Conservation (phyloP, 768 basidiomycete species). For the Cystobasidium tubakii region DNA sequence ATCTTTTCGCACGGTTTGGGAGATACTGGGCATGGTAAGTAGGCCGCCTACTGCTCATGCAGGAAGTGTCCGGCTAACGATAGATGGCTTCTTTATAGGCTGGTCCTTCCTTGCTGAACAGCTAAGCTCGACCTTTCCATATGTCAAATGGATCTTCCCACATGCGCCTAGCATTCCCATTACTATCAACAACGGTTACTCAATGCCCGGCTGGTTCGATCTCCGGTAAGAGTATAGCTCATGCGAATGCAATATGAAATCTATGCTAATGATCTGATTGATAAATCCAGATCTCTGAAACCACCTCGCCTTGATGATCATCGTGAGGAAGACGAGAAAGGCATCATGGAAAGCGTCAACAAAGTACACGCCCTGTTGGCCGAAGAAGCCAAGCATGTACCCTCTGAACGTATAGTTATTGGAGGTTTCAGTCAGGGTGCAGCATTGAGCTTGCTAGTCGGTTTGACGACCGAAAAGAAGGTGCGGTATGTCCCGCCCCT, state of each 20-base stretch:
- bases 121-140: conserved; percentile 3
- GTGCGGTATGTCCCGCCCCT: not conserved
- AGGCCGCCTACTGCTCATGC: not conserved
- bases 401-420: conserved; percentile 36
- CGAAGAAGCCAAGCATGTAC: conserved; percentile 20
- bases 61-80: not conserved
- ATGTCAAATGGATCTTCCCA: conserved; percentile 35
- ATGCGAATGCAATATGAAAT: not conserved
- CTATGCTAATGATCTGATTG: too few species aligned
- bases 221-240: not conserved
- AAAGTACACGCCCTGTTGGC: conserved; percentile 16
- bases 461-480: conserved; percentile 29
- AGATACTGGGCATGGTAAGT: conserved; percentile 14
- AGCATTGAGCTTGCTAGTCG: conserved; percentile 24
- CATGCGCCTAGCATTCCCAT: conserved; percentile 32
- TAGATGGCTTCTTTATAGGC: not conserved
- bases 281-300: not conserved
- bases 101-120: conserved; percentile 38
- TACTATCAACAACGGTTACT: conserved; percentile 31
- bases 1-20: conserved; percentile 34
- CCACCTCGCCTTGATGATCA: conserved; percentile 6
- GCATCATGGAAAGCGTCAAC: conserved; percentile 28
- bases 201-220: conserved; percentile 34
- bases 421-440: conserved; percentile 38
- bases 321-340: conserved; percentile 35